Evolutionary conservation across 2,329 filamentous ascomycete species (phyloP).

Genomic region (Aspergillus eucalypticola): DNA sequence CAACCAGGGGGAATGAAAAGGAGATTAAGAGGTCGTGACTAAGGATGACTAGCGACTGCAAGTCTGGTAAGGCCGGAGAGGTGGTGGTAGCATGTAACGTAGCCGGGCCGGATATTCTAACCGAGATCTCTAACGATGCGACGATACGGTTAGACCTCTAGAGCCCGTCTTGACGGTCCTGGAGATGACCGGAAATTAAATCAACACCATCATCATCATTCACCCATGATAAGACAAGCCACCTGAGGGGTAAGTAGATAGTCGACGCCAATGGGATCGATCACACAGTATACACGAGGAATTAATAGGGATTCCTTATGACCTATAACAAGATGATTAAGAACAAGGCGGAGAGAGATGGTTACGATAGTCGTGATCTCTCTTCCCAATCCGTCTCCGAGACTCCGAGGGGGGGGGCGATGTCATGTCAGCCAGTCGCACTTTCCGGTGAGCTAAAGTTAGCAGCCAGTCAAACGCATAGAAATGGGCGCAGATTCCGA

Average conservation of each 20-base stretch:
- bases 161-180: neutral
- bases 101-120: conserved; percentile 8
- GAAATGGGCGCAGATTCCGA: neutral
- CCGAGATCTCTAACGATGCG: conserved; percentile 8
- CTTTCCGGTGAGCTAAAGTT: conserved; percentile 6
- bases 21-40: neutral
- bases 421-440: neutral
- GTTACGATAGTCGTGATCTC: neutral
- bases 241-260: too few species aligned
- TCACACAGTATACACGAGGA: too few species aligned
- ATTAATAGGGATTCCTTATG: too few species aligned
- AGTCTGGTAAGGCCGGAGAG: neutral
- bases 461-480: conserved; percentile 11
- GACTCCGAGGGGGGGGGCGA: neutral
- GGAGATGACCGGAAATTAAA: neutral
- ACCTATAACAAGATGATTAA: too few species aligned
- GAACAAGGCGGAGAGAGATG: too few species aligned
- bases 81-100: conserved; percentile 1
- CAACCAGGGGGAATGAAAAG: neutral
- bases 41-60: conserved; percentile 4
- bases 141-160: conserved; percentile 1
- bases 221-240: too few species aligned
- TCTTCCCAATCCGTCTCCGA: neutral
- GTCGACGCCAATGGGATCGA: too few species aligned
- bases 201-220: too few species aligned